These are phyloP conservation scores for Tetrapisispora pingtungensis DNA, from an alignment of 805 yeast genomes.

Conservation along the genomic window DNA sequence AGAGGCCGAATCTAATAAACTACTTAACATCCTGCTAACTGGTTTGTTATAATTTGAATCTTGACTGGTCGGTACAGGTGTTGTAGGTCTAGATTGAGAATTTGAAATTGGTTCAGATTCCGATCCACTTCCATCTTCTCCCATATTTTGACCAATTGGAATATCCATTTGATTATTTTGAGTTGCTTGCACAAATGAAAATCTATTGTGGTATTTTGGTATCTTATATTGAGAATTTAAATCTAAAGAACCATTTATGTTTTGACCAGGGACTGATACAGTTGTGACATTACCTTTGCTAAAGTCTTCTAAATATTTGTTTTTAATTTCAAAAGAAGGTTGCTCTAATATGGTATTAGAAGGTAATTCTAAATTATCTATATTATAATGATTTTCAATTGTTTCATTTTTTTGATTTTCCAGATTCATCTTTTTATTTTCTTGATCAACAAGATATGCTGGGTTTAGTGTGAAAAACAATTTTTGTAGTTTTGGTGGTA, in stretches of 20 bases:
- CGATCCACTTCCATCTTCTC: neutral
- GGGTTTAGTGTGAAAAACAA: constrained; percentile 11
- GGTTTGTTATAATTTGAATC: constrained; percentile 7
- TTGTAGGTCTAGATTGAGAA: neutral
- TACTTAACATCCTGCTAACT: constrained; percentile 17
- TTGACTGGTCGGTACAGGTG: constrained; percentile 1
- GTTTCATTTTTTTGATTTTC: neutral
- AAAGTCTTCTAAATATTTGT: constrained; percentile 16
- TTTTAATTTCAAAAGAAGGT: constrained; percentile 17
- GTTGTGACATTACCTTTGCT: constrained; percentile 19
- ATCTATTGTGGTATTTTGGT: constrained; percentile 28
- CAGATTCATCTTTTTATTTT: neutral
- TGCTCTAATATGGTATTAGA: constrained; percentile 21
- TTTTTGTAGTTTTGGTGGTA: constrained; percentile 10
- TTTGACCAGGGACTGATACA: constrained; percentile 25
- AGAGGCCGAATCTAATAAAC: constrained; percentile 11
- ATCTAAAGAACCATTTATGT: constrained; percentile 25
- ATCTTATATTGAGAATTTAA: constrained; percentile 23
- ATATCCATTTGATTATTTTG: constrained; percentile 21
- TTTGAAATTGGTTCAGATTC: neutral
- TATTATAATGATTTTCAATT: neutral
- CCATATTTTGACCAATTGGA: constrained; percentile 16
- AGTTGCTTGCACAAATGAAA: constrained; percentile 23
- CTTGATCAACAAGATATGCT: neutral
- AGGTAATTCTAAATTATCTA: constrained; percentile 15